Evolutionary conservation across 2,329 filamentous ascomycete species (phyloP), one percentile per base, ranked within the genome.

Genomic region (Verticillium albo-atrum): DNA sequence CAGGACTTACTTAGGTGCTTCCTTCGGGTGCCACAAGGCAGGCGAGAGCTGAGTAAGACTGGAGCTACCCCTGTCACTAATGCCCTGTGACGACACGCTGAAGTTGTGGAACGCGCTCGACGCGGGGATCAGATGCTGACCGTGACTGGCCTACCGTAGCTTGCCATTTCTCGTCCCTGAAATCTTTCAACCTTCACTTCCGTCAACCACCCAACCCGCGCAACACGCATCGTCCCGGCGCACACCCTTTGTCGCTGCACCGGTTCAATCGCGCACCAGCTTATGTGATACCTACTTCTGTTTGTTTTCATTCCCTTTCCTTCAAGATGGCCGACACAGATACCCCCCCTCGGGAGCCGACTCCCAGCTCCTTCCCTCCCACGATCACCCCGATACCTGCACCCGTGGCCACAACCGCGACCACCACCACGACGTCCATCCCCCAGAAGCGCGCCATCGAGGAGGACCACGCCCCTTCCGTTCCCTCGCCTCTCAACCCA

Each of bases 401-500:
- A n/a, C n/a, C n/a, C n/a, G n/a, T 15, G 17, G 25, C 17, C 15
- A 37, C 54, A n/a, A 26, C 30, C 10, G 20, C 20, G 20, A 35
- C 53, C 23, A 42, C 32, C 32, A 55, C 32, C 25, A 20, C 34
- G 28, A 20, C 23, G 14, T 79, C 79, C 10, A 75, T 88, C 26
- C 85, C 87, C 3, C 82, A 88, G 69, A 90, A 90, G 68, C 86
- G 88, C 61, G 76, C 79, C 25, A 79, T 89, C 30, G 88, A 90
- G 62, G 88, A 90, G 67, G 85, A 85, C 69, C 87, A 92, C 72
- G 82, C 82, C 62, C 89, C 90, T 4, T 81, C 86, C 14, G 80
- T 92, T 2, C 86, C 89, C 3, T 93, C 90, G 12, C 89, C 89
- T 28, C 82, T 93, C 62, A 92, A 92, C 66, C 86, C 87, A 54